Evolutionary conservation across 345 rosid genomes (phyloP), one percentile per base, ranked within the genome.

Genomic region (Hypericum androsaemum): DNA sequence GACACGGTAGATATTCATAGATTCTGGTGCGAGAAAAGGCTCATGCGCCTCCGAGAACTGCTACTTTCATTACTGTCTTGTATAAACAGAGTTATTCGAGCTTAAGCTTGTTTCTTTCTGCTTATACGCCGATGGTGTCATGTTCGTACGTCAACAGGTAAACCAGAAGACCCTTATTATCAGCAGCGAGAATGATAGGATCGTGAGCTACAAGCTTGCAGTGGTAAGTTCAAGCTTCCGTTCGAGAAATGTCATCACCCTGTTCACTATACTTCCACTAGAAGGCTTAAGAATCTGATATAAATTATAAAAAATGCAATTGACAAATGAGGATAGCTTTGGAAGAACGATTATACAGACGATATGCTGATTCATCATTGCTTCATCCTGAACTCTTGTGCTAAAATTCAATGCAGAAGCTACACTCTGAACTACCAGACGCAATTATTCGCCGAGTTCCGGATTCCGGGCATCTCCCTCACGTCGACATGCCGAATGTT

Each of bases 391-490:
- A 56, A 35, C 7, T 39, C 47, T 9, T 7, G 46, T 8, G 9
- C 48, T 37, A 47, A 28, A 56, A 41, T 37, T 49, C 53, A 47
- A 12, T 71, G 70, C 69, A 82, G 94, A 79, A 73, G 62, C 71
- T 88, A 52, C 78, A 71, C 51, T 82, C 66, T 47, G 84, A 88
- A 52, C 75, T 84, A 54, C 71, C 67, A 1, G 72, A 73, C 39
- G 80, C 92, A 35, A 71, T 66, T 15, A 68, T 80, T 36, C 72
- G 53, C 41, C 78, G 63, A 68, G 71, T 82, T 12, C 70, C 75
- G 10, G 84, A 75, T 41, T 65, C 76, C 0, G 86, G 92, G 54
- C 97, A 88, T 66, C 90, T 88, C 55, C 83, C 89, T 41, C 95
- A 82, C 47, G 92, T 88, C 1, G 87, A 88, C 58, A 80, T 71